Evolutionary conservation across 2,329 filamentous ascomycete genomes (phyloP), one percentile per base, ranked within the genome.

Genomic region (Leptographium flavum): DNA sequence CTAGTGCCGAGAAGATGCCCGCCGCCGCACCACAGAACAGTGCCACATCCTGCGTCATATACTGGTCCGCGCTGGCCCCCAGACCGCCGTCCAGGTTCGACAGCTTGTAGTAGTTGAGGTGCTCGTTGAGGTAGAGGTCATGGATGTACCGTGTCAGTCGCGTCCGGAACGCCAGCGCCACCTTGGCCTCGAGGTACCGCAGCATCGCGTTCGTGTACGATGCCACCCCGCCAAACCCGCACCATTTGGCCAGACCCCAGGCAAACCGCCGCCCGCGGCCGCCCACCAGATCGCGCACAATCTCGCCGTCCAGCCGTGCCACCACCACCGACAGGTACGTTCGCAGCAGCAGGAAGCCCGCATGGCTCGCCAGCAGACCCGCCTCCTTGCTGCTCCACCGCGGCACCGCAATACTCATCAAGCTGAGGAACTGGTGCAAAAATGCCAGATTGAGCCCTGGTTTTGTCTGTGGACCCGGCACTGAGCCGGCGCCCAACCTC

Each of bases 171-270:
- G 93, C 90, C 53, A 98, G 98, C 7, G 90, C 94, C 45, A 98
- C 87, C 67, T 98, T 98, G 42, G 86, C 90, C 63, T 98, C 90
- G 50, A 98, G 73, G 64, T 85, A 98, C 63, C 96, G 96, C 70
- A 98, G 98, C 83, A 93, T 95, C 45, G 90, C 87, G 62, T 98
- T 98, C 42, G 90, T 95, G 58, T 98, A 98, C 0, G 90, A 94
- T 9, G 88, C 90, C 51, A 96, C 80, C 3, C 84, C 86, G 36
- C 92, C 92, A 31, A 98, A 81, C 3, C 90, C 87, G 52, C 88
- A 87, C 92, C 92, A 98, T 70, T 78, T 43, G 8, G 7, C 19
- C 39, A 98, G 82, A 6, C 92, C 92, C 78, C 81, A 84, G 9
- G 92, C 67, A 60, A 98, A 98, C 0, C 78, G 74, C 55, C 80